These are phyloP conservation scores for Alternaria viburni DNA, from an alignment of 2,329 filamentous ascomycete genomes.

Conservation along the genomic window DNA sequence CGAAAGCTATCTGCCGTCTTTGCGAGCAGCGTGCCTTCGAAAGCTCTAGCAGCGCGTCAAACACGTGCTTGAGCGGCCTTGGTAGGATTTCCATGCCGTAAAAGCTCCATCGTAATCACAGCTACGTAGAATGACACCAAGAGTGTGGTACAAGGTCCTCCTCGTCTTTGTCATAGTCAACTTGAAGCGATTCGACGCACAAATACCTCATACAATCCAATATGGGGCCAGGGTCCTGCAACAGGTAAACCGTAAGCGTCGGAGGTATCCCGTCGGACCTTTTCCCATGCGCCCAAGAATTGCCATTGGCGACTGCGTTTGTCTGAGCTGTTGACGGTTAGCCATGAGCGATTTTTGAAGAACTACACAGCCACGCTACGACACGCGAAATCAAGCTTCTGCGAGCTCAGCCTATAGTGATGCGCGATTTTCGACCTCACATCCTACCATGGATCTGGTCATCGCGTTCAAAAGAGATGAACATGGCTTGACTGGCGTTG, in stretches of 20 bases:
- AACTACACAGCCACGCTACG: conserved; percentile 25
- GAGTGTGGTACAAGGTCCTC: conserved; percentile 8
- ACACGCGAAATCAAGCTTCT: conserved; percentile 8
- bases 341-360: conserved; percentile 32
- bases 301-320: conserved; percentile 13
- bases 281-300: conserved; percentile 17
- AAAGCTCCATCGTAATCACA: conserved; percentile 2
- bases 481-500: background rate
- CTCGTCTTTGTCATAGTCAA: conserved; percentile 10
- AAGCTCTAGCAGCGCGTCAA: conserved; percentile 1
- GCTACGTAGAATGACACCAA: conserved; percentile 3
- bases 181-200: conserved; percentile 25
- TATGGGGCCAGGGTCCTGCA: conserved; percentile 11
- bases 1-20: background rate
- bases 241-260: conserved; percentile 14
- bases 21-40: conserved; percentile 7
- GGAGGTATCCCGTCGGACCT: conserved; percentile 10
- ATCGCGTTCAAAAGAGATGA: background rate
- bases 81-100: conserved; percentile 10
- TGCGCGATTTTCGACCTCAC: conserved; percentile 9
- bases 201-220: conserved; percentile 30
- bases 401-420: conserved; percentile 1
- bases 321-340: conserved; percentile 31
- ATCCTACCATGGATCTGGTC: background rate
- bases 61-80: conserved; percentile 7